Conservation (phyloP, 1,284 basidiomycete species). For the Heterobasidion parviporum region DNA sequence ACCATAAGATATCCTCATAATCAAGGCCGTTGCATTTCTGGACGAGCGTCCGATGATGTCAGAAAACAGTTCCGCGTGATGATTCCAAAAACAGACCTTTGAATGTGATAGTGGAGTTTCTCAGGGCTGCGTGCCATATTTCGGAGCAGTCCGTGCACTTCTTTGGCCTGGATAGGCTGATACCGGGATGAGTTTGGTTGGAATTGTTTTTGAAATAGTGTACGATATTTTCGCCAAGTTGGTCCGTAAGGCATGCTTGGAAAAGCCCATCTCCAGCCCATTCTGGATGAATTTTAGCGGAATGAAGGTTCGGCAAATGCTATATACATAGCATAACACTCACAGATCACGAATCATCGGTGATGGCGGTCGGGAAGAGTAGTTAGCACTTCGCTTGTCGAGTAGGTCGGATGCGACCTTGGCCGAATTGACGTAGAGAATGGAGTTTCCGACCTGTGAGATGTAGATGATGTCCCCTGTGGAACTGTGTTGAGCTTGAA, state of each 20-base stretch:
- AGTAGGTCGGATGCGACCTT: not conserved
- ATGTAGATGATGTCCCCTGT: not conserved
- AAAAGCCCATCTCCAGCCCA: not conserved
- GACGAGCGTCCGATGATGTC: not conserved
- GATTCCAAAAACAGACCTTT: not conserved
- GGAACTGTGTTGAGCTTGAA: too few species aligned
- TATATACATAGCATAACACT: not conserved
- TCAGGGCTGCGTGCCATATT: not conserved
- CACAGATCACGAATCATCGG: not conserved
- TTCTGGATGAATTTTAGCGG: not conserved
- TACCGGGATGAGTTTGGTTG: not conserved
- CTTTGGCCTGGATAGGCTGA: not conserved
- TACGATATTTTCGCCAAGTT: not conserved
- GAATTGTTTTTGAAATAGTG: not conserved
- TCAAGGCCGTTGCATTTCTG: slow-evolving; percentile 20
- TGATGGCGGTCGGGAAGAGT: not conserved
- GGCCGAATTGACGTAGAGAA: not conserved
- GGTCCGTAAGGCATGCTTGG: not conserved
- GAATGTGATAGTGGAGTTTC: not conserved
- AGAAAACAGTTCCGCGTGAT: not conserved
- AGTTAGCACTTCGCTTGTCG: not conserved
- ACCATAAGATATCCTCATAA: slow-evolving; percentile 54
- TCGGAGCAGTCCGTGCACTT: not conserved
- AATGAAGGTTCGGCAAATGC: not conserved
- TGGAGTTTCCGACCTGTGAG: not conserved